phyloP scores from a whole-genome alignment of 129 eudicot genomes.

The Arctium lappa region DNA sequence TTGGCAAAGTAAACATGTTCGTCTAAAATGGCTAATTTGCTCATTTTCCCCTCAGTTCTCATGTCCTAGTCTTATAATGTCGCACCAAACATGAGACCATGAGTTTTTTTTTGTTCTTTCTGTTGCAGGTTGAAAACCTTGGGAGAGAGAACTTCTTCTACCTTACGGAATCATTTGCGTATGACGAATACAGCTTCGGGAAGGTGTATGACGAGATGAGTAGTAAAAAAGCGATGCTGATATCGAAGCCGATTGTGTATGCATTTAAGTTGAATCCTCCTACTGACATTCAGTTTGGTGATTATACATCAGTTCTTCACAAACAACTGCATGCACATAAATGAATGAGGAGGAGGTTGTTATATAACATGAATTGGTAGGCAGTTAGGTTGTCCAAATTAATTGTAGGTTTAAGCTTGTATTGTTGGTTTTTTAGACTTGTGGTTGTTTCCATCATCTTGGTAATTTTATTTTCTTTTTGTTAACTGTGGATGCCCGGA shows the following conservation, averaged over 20 bases:
- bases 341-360: background rate
- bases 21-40: too few species aligned
- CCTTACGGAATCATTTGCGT: slow-evolving; percentile 64
- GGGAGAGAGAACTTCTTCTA: slow-evolving; percentile 69
- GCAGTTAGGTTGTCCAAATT: background rate
- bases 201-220: slow-evolving; percentile 38
- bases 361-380: background rate
- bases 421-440: background rate
- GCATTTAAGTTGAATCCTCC: slow-evolving; percentile 68
- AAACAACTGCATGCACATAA: slow-evolving; percentile 24
- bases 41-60: too few species aligned
- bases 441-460: too few species aligned
- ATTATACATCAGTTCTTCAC: slow-evolving; percentile 27
- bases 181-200: slow-evolving; percentile 72
- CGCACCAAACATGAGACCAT: too few species aligned
- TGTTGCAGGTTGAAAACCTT: slow-evolving; percentile 67
- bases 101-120: too few species aligned
- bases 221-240: slow-evolving; percentile 50
- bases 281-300: slow-evolving; percentile 40
- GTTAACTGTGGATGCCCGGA: too few species aligned
- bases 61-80: too few species aligned
- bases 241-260: slow-evolving; percentile 57
- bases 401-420: background rate
- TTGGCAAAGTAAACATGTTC: too few species aligned
- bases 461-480: too few species aligned